phyloP scores from a whole-genome alignment of 2,329 filamentous ascomycete species.

The Aureobasidium vineae region DNA sequence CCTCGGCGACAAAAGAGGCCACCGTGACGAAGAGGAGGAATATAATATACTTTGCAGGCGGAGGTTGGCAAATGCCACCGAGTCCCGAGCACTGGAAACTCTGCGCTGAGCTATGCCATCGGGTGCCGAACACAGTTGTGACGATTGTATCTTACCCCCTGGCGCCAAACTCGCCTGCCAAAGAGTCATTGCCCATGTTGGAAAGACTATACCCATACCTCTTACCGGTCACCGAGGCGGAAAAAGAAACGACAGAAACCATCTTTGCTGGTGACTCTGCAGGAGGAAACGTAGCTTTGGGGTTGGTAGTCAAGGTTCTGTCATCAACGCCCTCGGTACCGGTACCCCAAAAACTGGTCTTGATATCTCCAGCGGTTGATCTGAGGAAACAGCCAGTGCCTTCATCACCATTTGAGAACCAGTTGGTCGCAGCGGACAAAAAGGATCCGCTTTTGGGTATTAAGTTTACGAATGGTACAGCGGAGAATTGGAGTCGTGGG shows the following conservation, averaged over 20 bases:
- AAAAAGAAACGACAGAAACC: constrained; percentile 38
- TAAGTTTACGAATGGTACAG: constrained; percentile 44
- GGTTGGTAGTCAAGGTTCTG: constrained; percentile 43
- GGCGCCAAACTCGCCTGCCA: constrained; percentile 54
- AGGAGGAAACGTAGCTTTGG: constrained; percentile 54
- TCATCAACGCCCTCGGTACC: constrained; percentile 33
- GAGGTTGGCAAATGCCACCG: constrained; percentile 56
- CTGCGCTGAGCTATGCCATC: constrained; percentile 46
- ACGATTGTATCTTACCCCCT: constrained; percentile 55
- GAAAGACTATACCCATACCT: constrained; percentile 47
- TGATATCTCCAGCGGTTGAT: constrained; percentile 53
- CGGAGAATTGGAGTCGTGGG: constrained; percentile 44
- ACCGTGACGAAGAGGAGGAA: constrained; percentile 32
- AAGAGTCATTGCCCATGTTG: constrained; percentile 50
- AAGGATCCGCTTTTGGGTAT: constrained; percentile 50
- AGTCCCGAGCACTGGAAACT: constrained; percentile 55
- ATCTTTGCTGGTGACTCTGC: constrained; percentile 57
- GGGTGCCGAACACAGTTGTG: constrained; percentile 45
- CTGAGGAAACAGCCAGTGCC: constrained; percentile 39
- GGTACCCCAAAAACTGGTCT: constrained; percentile 43
- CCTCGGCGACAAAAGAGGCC: constrained; percentile 21
- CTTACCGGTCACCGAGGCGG: constrained; percentile 41
- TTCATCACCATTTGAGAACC: constrained; percentile 29
- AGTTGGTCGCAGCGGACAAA: constrained; percentile 42
- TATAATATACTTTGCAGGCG: constrained; percentile 57